Base-by-base conservation (phyloP, 2,329 filamentous ascomycete species). In the Diplocarpon rosae region DNA sequence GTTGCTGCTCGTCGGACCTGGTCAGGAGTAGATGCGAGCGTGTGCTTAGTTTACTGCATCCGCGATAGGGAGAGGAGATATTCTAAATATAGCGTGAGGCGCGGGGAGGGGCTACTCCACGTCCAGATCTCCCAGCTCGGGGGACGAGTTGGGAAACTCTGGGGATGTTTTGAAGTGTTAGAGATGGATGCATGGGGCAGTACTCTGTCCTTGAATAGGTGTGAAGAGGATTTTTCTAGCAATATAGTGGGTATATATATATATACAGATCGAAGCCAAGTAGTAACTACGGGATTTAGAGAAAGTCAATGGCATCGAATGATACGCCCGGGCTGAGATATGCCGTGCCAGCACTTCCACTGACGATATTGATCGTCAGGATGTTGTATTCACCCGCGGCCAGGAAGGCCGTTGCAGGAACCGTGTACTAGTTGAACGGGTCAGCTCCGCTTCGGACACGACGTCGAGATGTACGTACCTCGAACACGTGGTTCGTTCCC, bases 261-360 rank as follows among this genome's bases (percentile, higher is more conserved):
- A 32, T 32, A 32, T 32, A 32, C 20, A 24, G 20, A 24, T 24
- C 20, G 20, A 24, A 24, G 20, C 20, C 20, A 24, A 7, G 3
- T 7, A 24, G 4, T 24, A 3, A 24, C 20, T 24, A 24, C n/a
- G n/a, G n/a, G n/a, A n/a, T 24, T 32, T 9, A 42, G 17, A 47
- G 32, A 30, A 50, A 47, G 28, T 47, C 47, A 39, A 50, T 50
- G 27, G 40, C 41, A 47, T 50, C 47, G 14, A 50, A n/a, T 12
- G 37, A 42, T 11, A 50, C 28, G 11, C 44, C 47, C 15, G 79
- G 77, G 45, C 68, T 72, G 50, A 83, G 61, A 57, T 70, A 82
- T 0, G 61, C 65, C 15, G 62, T 63, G 0, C 76, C 77, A 8
- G 67, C 68, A 57, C 70, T 79, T 1, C 79, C 79, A 20, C 76